Conservation (phyloP, 148 eudicot species). For the Camellia japonica region DNA sequence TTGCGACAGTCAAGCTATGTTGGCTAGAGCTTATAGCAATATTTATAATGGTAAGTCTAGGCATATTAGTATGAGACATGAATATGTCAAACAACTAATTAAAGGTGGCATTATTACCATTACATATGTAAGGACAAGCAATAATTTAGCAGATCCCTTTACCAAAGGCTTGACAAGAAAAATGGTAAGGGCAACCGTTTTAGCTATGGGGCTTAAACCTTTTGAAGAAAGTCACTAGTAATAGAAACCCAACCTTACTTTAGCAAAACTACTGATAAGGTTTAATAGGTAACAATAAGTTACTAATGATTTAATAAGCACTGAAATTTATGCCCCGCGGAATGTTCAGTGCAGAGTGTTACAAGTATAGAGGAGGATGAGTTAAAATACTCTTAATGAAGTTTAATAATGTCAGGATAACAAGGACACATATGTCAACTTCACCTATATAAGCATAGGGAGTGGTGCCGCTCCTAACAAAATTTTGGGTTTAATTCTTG, state of each 20-base stretch:
- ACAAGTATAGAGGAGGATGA: no score
- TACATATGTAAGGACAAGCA: background rate
- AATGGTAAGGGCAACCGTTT: background rate
- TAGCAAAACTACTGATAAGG: background rate
- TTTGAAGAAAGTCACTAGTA: background rate
- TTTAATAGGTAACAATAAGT: background rate
- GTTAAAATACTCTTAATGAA: background rate
- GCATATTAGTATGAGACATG: background rate
- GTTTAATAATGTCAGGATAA: no score
- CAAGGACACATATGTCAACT: background rate
- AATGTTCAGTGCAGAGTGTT: no score
- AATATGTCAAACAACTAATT: background rate
- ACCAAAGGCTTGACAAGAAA: background rate
- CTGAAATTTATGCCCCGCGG: no score
- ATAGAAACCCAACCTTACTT: background rate
- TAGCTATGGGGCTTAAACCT: background rate
- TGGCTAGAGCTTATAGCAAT: background rate
- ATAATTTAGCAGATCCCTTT: background rate
- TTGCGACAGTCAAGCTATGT: background rate
- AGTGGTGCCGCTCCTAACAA: background rate
- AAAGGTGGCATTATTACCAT: background rate
- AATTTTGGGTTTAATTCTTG: background rate
- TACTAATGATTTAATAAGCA: no score
- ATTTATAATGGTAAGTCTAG: background rate
- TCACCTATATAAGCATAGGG: background rate